Base-by-base conservation (phyloP, 2,329 filamentous ascomycete genomes). In the Ceratocystis smalleyi region DNA sequence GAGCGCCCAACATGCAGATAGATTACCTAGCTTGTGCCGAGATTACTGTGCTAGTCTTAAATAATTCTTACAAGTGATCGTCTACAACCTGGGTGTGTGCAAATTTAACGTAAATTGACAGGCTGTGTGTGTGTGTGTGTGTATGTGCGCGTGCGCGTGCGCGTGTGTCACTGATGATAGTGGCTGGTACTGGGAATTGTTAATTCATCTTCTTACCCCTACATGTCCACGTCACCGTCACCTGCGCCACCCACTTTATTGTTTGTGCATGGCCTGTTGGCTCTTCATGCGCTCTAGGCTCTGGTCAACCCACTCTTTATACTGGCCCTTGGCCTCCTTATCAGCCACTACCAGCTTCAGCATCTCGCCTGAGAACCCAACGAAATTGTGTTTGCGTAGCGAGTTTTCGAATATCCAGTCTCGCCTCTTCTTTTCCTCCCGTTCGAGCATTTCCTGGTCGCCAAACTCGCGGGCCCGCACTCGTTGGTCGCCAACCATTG, bases 391-490 rank as follows among this genome's bases (percentile, higher is more conserved):
- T 70, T 88, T 79, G 67, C 94, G 78, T 71, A 99, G 78, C 10
- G 91, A 88, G 75, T 99, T 99, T 80, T 99, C 94, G 80, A 94
- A 96, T 72, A 85, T 82, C 94, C 94, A 99, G 68, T 86, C 88
- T 65, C 80, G 80, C 62, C 94, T 81, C 82, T 95, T 96, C 71
- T 82, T 80, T 77, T 92, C 83, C 79, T 97, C 91, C 63, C 86
- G 79, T 68, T 83, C 84, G 69, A 97, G 75, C 74, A 85, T 78
- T 72, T 96, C 91, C 54, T 76, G 73, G 75, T 99, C 94, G 57
- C 91, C 91, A 68, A 94, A 83, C 73, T 95, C 89, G 65, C 81
- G 79, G 40, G 92, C 92, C 60, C 83, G 79, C 57, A 88, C 78
- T 54, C 94, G 81, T 72, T 91, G 77, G 76, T 99, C 94, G 68